These are phyloP conservation scores for Trametes versicolor DNA, from an alignment of 1,284 basidiomycete species.

Conservation along the genomic window DNA sequence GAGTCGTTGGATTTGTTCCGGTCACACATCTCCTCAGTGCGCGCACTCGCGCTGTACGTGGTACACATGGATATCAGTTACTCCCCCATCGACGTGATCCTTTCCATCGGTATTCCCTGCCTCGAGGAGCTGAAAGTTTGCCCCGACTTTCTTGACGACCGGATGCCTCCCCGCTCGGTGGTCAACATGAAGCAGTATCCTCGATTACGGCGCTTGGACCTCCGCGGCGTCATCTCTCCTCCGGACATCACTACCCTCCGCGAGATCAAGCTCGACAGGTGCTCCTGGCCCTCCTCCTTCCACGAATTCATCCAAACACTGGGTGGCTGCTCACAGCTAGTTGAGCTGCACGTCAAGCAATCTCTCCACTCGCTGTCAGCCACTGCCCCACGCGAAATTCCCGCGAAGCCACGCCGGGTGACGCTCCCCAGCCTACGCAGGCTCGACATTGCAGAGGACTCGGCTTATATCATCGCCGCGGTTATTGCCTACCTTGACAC, in stretches of 20 bases:
- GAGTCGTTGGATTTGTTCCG: background rate
- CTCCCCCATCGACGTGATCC: background rate
- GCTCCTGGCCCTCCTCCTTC: background rate
- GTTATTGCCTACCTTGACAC: background rate
- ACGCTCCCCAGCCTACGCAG: background rate
- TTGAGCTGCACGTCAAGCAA: background rate
- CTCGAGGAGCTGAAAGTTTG: background rate
- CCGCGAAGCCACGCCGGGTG: background rate
- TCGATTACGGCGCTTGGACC: background rate
- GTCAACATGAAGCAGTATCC: background rate
- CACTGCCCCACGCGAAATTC: background rate
- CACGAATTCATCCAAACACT: background rate
- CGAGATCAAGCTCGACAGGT: background rate
- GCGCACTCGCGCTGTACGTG: background rate
- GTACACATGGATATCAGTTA: background rate
- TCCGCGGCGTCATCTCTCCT: background rate
- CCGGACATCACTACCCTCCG: background rate
- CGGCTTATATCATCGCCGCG: background rate
- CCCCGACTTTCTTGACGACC: background rate
- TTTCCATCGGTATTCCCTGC: background rate
- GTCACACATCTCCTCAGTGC: background rate
- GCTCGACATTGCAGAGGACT: background rate
- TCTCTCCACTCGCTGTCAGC: background rate
- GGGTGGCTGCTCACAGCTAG: background rate
- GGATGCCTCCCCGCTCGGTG: background rate